Evolutionary conservation across 768 basidiomycete species (phyloP), one percentile per base, ranked within the genome.

Genomic region (Boletus sp.): DNA sequence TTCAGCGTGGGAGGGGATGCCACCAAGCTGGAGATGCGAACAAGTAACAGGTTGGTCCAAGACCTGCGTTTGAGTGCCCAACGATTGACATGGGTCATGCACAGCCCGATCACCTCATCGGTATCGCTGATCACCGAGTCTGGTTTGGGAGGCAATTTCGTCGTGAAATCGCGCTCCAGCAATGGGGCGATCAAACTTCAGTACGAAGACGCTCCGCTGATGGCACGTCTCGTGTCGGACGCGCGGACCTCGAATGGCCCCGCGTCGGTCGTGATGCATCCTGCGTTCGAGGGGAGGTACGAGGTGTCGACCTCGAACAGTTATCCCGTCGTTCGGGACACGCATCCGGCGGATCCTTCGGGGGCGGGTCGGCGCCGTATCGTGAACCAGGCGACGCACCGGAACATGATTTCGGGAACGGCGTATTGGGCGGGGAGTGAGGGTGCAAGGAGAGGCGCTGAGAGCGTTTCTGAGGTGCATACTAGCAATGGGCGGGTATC

Each of bases 231-330:
- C n/a, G 37, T 46, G 0, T 64, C 75, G n/a, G 54, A 60, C 4
- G 72, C 40, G 25, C 46, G 25, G 10, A 74, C 77, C 14, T 71
- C 75, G 5, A 79, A 80, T 39, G 30, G 53, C 0, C 44, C 49
- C 0, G 73, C 65, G 7, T 41, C 25, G 9, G 66, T 70, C 2
- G 35, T 14, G 33, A 65, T 78, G 48, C 72, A 74, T 9, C 47
- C 61, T 4, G 65, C 74, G 15, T 80, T 64, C 49, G 77, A 80
- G 49, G 79, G 79, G 38, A 48, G 50, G 19, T 78, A 74, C 57
- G 58, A 56, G 7, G 55, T 75, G 25, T 14, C 42, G 35, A 72
- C 75, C 35, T 65, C 65, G 8, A 70, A 70, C 1, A 4, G 23
- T 0, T 41, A 38, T 1, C 34, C 61, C 1, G 40, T 45, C 21